These are phyloP conservation scores for Glycine tomentella DNA, from an alignment of 306 rosid genomes.

Conservation along the genomic window DNA sequence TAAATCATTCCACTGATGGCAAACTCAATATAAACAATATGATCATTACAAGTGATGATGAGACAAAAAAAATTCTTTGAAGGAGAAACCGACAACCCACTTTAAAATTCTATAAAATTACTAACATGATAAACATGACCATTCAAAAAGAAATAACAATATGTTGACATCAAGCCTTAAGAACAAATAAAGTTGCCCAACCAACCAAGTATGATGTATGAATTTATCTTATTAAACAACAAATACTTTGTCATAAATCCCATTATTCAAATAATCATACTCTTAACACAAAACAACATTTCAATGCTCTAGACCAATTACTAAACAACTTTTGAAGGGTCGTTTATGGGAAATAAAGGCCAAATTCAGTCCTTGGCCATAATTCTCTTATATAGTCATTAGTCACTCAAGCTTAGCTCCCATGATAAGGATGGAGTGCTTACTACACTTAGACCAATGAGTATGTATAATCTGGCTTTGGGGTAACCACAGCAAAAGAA, in stretches of 20 bases:
- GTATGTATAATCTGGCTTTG: background rate
- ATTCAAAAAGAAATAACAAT: conserved; percentile 33
- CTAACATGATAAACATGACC: background rate
- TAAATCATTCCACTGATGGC: no score
- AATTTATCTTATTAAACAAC: conserved; percentile 32
- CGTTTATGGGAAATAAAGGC: no score
- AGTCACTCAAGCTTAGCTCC: background rate
- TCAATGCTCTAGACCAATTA: no score
- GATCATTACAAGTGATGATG: no score
- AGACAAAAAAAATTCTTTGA: no score
- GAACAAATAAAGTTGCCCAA: no score
- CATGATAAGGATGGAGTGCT: background rate
- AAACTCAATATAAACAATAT: no score
- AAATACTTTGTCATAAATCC: background rate
- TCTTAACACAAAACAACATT: no score
- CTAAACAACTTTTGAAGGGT: no score
- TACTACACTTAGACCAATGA: background rate
- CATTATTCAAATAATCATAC: background rate
- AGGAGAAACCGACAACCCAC: no score
- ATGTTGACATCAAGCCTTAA: conserved; percentile 11
- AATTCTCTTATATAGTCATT: background rate
- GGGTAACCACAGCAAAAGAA: background rate
- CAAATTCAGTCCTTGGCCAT: conserved; percentile 18
- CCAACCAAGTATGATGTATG: no score
- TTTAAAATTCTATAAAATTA: background rate